Conservation (phyloP, 768 basidiomycete species). For the Russula ochroleuca region DNA sequence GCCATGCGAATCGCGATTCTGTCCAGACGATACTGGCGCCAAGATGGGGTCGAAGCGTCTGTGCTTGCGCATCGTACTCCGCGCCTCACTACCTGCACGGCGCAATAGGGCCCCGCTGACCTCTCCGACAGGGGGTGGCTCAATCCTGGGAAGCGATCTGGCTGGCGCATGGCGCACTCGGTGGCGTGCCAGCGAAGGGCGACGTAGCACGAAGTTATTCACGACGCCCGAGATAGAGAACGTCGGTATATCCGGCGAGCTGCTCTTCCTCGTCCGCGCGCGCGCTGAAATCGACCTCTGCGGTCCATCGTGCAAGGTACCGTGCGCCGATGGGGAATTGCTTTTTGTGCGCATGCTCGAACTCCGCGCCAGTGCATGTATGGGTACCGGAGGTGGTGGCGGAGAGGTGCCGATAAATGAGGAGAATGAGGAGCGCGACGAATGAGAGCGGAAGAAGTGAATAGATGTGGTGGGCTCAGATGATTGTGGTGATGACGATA, state of each 20-base stretch:
- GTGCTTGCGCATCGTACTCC: constrained; percentile 23
- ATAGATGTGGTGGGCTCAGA: constrained; percentile 53
- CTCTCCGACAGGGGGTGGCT: constrained; percentile 24
- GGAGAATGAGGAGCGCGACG: constrained; percentile 52
- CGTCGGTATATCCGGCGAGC: constrained; percentile 46
- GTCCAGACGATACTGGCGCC: constrained; percentile 29
- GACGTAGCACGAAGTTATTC: constrained; percentile 40
- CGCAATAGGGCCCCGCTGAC: constrained; percentile 28
- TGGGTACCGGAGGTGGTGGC: neutral
- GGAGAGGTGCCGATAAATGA: constrained; percentile 44
- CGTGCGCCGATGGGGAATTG: neutral
- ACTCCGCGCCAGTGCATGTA: neutral
- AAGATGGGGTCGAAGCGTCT: constrained; percentile 10
- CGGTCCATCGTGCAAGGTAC: neutral
- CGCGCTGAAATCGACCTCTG: neutral
- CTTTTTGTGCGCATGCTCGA: constrained; percentile 9
- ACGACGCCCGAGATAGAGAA: constrained; percentile 47
- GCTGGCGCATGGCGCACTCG: constrained; percentile 8
- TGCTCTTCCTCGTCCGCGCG: constrained; percentile 15
- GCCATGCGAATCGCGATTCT: constrained; percentile 19
- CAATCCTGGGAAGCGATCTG: constrained; percentile 4
- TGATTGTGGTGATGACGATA: constrained; percentile 58
- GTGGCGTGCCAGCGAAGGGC: constrained; percentile 20
- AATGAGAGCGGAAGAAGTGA: constrained; percentile 47
- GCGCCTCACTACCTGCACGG: constrained; percentile 28